phyloP scores from a whole-genome alignment of 2,329 filamentous ascomycete genomes.

The Coniochaeta ligniaria region DNA sequence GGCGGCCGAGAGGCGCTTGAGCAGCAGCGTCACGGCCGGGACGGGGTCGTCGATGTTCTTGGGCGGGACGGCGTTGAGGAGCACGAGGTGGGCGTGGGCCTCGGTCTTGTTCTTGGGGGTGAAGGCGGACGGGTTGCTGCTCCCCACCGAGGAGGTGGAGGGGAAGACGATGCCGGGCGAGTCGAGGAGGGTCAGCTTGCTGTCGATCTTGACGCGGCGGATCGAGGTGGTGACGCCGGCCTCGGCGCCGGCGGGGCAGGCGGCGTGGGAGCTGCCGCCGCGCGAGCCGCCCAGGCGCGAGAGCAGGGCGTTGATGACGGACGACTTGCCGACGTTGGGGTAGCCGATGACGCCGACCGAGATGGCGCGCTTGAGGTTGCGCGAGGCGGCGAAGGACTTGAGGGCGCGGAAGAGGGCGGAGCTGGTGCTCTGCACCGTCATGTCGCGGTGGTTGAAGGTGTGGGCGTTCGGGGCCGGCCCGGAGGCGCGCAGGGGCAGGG shows the following conservation, averaged over 20 bases:
- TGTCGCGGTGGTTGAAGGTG: constrained; percentile 85
- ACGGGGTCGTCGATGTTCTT: constrained; percentile 92
- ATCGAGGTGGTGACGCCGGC: constrained; percentile 87
- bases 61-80: constrained; percentile 86
- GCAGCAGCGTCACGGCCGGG: constrained; percentile 76
- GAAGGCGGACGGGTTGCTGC: constrained; percentile 26
- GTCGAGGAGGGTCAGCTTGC: constrained; percentile 87
- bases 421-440: constrained; percentile 81
- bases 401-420: constrained; percentile 80
- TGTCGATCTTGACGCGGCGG: constrained; percentile 87
- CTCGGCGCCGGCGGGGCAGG: constrained; percentile 84
- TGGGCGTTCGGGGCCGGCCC: constrained; percentile 77
- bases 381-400: constrained; percentile 78
- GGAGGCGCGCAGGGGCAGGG: constrained; percentile 79
- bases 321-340: constrained; percentile 93
- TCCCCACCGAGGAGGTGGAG: constrained; percentile 40
- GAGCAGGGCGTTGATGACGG: constrained; percentile 88
- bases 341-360: constrained; percentile 93
- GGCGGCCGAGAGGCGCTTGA: constrained; percentile 67
- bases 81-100: constrained; percentile 75
- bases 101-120: constrained; percentile 57
- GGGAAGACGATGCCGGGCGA: constrained; percentile 95
- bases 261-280: constrained; percentile 38
- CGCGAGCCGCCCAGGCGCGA: constrained; percentile 65
- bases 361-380: constrained; percentile 80